These are phyloP conservation scores for Thozetella sp. DNA, from an alignment of 495 filamentous ascomycete species.

Conservation along the genomic window DNA sequence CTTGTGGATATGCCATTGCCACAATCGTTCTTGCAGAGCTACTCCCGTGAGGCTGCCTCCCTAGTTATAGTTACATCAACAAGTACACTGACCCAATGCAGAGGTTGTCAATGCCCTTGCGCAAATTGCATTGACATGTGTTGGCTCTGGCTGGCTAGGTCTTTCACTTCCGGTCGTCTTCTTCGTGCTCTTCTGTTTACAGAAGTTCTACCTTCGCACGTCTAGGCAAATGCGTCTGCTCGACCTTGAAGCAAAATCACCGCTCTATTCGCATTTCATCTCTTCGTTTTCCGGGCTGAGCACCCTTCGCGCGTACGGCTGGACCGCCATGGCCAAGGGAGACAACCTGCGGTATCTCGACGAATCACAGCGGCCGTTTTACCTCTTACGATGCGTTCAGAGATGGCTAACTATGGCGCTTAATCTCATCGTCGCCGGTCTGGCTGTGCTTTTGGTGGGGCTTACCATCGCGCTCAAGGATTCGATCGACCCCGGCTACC, in stretches of 20 bases:
- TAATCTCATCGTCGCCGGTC: constrained; percentile 40
- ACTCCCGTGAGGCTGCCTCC: not conserved
- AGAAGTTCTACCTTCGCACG: constrained; percentile 64
- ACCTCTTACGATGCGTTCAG: constrained; percentile 52
- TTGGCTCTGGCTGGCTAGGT: constrained; percentile 24
- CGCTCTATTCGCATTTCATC: constrained; percentile 40
- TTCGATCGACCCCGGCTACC: constrained; percentile 24
- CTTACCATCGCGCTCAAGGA: constrained; percentile 33
- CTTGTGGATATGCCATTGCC: constrained; percentile 21
- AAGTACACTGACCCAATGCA: not conserved
- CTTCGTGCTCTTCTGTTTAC: constrained; percentile 47
- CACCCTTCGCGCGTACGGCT: constrained; percentile 55
- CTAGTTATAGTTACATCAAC: not conserved
- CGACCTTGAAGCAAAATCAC: constrained; percentile 57
- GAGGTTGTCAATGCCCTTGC: constrained; percentile 3
- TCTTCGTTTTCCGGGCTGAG: constrained; percentile 42
- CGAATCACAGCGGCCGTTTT: constrained; percentile 46
- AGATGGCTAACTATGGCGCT: constrained; percentile 52
- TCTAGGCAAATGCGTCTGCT: constrained; percentile 60
- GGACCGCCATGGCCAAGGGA: constrained; percentile 38
- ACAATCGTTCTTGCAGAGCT: constrained; percentile 9
- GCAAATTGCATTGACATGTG: constrained; percentile 6
- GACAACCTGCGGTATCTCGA: constrained; percentile 56
- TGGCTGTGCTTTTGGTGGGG: constrained; percentile 40
- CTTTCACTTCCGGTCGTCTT: constrained; percentile 19